These are phyloP conservation scores for Caryocar brasiliense DNA, from an alignment of 441 rosid genomes.

Conservation along the genomic window DNA sequence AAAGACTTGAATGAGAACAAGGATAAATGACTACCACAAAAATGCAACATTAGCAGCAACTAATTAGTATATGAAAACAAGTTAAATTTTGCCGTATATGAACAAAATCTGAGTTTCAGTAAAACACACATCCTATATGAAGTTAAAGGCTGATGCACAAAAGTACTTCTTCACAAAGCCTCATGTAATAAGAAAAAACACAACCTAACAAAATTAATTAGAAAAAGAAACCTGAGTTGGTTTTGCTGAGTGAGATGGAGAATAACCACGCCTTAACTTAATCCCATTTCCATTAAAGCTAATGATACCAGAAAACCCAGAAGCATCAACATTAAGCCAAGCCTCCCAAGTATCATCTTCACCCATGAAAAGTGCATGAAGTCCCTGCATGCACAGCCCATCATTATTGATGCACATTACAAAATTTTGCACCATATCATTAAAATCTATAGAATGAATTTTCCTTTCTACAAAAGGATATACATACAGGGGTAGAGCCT, in stretches of 20 bases:
- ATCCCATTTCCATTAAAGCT: conserved; percentile 60
- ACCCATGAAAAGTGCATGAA: conserved; percentile 85
- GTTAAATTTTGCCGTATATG: too few species aligned
- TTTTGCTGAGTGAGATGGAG: conserved; percentile 56
- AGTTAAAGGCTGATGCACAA: too few species aligned
- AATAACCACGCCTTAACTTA: conserved; percentile 89
- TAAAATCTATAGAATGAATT: neutral
- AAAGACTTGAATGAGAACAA: too few species aligned
- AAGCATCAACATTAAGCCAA: conserved; percentile 77
- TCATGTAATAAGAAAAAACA: too few species aligned
- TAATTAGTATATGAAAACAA: too few species aligned
- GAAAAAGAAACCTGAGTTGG: conserved; percentile 64
- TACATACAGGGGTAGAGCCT: conserved; percentile 74
- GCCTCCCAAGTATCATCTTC: conserved; percentile 98
- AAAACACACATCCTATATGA: too few species aligned
- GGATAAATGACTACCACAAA: too few species aligned
- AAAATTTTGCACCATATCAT: conserved; percentile 3
- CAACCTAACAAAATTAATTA: too few species aligned
- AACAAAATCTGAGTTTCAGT: too few species aligned
- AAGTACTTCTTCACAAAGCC: too few species aligned
- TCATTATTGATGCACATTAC: conserved; percentile 5
- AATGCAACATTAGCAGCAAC: too few species aligned
- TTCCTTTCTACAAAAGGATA: conserved; percentile 4
- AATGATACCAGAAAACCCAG: conserved; percentile 63
- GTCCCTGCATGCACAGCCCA: conserved; percentile 49